phyloP scores from a whole-genome alignment of 371 early-diverging fungal species.

The Rhizopus microsporus region DNA sequence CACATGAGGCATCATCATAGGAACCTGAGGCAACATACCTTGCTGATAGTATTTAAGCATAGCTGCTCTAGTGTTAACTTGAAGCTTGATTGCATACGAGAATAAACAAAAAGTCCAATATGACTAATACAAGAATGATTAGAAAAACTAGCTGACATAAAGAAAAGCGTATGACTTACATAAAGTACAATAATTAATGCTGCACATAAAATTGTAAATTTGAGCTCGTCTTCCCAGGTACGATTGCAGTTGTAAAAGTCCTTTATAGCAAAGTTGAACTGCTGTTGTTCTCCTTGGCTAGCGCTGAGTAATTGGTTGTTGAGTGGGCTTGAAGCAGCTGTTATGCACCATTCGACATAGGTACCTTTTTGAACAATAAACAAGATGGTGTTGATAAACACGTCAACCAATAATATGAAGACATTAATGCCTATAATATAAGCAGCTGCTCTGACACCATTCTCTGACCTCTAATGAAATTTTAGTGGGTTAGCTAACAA shows the following conservation, averaged over 20 bases:
- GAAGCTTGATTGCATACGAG: constrained; percentile 35
- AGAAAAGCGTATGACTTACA: constrained; percentile 24
- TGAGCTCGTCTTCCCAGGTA: constrained; percentile 48
- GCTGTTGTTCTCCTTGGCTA: neutral
- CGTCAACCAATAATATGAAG: constrained; percentile 30
- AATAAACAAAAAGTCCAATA: constrained; percentile 49
- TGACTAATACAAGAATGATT: constrained; percentile 18
- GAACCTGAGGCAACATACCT: constrained; percentile 1
- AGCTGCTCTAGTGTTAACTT: neutral
- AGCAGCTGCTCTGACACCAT: constrained; percentile 21
- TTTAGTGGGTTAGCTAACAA: neutral
- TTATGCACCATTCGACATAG: constrained; percentile 36
- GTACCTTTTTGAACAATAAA: constrained; percentile 31
- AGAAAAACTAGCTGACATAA: neutral
- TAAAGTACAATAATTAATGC: constrained; percentile 40
- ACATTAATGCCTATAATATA: constrained; percentile 21
- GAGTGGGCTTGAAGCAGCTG: constrained; percentile 16
- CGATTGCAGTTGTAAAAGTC: constrained; percentile 50
- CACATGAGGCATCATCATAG: constrained; percentile 2
- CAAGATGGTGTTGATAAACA: constrained; percentile 31
- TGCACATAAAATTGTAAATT: constrained; percentile 41
- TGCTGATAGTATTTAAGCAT: constrained; percentile 4
- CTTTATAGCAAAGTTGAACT: constrained; percentile 4
- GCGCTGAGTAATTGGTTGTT: constrained; percentile 1
- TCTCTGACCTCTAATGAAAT: constrained; percentile 7